Base-by-base conservation (phyloP, 2,329 filamentous ascomycete genomes). In the Phialophora expanda region DNA sequence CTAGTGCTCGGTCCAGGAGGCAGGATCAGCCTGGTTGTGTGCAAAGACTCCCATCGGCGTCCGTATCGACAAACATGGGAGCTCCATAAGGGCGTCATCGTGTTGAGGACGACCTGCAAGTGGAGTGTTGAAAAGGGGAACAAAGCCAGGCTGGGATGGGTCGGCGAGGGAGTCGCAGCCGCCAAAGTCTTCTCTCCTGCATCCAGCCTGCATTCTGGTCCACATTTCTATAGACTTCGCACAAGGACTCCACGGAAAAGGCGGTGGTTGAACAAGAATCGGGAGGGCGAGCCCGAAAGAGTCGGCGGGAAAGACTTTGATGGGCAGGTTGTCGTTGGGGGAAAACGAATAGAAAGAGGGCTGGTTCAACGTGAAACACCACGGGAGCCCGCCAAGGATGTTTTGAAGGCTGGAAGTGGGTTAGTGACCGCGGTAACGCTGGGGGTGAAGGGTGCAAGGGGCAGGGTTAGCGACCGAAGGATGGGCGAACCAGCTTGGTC, bases 301-400 rank as follows among this genome's bases (percentile, higher is more conserved):
- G 58, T 30, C 51, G 38, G 63, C 38, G 22, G 22, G 44, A 9
- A 50, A 14, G 59, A 48, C n/a, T 34, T 57, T 38, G 55, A 44
- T 22, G 20, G 55, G 20, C n/a, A 12, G 34, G 30, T 24, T 57
- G 55, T 44, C 34, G 26, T 30, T 12, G 1, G 28, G 34, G 26
- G 53, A 55, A 55, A 17, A n/a, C 54, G 58, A 65, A 68, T 62
- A 34, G 41, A 46, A 58, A 62, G 58, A 24, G 59, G 61, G 28
- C 57, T 61, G 67, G 38, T 59, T 62, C 57, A 62, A 56, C 9
- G 28, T 69, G 67, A 69, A 69, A 69, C 67, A 26, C 26, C 22
- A 53, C 63, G 56, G 66, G 46, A n/a, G 46, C 24, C 54, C 46
- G 61, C 64, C 61, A 56, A 57, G 64, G 44, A 34, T 57, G 51